phyloP scores from a whole-genome alignment of 2,329 filamentous ascomycete genomes.

The Aspergillus quadricinctus region DNA sequence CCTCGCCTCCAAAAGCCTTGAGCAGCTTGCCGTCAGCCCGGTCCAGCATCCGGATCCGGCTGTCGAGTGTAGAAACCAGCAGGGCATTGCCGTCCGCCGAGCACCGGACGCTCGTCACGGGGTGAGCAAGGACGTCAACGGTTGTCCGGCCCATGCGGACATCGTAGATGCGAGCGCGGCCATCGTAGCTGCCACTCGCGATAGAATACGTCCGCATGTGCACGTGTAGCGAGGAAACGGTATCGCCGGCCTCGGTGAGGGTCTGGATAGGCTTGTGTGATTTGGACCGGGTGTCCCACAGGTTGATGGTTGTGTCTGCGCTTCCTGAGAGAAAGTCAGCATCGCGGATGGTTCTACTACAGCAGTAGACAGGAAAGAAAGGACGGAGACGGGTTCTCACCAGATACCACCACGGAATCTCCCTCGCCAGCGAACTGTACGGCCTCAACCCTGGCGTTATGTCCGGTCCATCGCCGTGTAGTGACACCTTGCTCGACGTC shows the following conservation, averaged over 20 bases:
- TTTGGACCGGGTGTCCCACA: conserved; percentile 41
- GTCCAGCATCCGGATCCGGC: conserved; percentile 75
- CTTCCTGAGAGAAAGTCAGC: conserved; percentile 30
- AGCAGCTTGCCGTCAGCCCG: conserved; percentile 68
- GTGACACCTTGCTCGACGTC: conserved; percentile 81
- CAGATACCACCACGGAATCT: conserved; percentile 67
- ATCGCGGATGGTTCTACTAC: not conserved
- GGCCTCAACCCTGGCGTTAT: conserved; percentile 70
- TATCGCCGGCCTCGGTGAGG: conserved; percentile 38
- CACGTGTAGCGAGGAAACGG: conserved; percentile 37
- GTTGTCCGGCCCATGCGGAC: conserved; percentile 67
- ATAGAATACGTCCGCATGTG: conserved; percentile 48
- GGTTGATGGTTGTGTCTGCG: conserved; percentile 40
- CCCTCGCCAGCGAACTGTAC: conserved; percentile 73
- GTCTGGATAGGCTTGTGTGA: conserved; percentile 41
- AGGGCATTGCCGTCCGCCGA: conserved; percentile 70
- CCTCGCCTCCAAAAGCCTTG: conserved; percentile 59
- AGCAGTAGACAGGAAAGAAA: not conserved
- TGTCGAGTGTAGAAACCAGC: conserved; percentile 72
- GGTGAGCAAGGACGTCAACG: conserved; percentile 62
- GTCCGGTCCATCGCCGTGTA: conserved; percentile 67
- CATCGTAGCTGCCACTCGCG: conserved; percentile 76
- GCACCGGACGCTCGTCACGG: conserved; percentile 70
- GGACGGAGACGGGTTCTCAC: conserved; percentile 15
- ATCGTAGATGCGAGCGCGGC: conserved; percentile 76